These are phyloP conservation scores for Solanum rostratum DNA, from an alignment of 257 asterid species.

Conservation along the genomic window DNA sequence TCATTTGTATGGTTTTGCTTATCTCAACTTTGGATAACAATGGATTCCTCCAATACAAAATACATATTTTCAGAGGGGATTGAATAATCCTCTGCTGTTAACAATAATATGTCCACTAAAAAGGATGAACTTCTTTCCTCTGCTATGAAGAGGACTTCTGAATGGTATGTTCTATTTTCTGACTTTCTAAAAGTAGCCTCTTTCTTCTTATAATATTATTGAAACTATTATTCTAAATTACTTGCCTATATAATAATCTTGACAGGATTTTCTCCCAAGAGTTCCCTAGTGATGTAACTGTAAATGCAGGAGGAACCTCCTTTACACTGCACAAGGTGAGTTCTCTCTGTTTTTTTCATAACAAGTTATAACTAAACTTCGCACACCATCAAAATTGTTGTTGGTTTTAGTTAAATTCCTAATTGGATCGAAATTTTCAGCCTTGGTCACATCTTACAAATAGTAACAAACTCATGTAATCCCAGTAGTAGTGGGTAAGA, in stretches of 20 bases:
- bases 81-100: not conserved
- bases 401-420: not conserved
- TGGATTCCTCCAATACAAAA: not conserved
- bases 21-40: conserved; percentile 8
- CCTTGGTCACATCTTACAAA: not conserved
- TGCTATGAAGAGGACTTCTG: conserved; percentile 81
- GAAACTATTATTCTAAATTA: not conserved
- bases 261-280: conserved; percentile 85
- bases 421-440: not conserved
- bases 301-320: conserved; percentile 54
- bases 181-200: not conserved
- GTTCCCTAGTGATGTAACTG: conserved; percentile 64
- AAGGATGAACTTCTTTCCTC: conserved; percentile 58
- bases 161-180: conserved; percentile 38
- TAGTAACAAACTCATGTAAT: not conserved
- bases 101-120: conserved; percentile 38
- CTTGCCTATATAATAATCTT: not conserved
- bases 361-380: not conserved
- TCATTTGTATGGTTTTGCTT: not conserved
- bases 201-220: not conserved
- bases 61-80: conserved; percentile 5
- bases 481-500: not conserved
- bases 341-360: not conserved
- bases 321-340: conserved; percentile 78
- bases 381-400: not conserved